A percentile compares a stretch with the other conserved stretches of the same genome.
Conservation (phyloP, 306 rosid genomes). For the Prunus mongolica region DNA sequence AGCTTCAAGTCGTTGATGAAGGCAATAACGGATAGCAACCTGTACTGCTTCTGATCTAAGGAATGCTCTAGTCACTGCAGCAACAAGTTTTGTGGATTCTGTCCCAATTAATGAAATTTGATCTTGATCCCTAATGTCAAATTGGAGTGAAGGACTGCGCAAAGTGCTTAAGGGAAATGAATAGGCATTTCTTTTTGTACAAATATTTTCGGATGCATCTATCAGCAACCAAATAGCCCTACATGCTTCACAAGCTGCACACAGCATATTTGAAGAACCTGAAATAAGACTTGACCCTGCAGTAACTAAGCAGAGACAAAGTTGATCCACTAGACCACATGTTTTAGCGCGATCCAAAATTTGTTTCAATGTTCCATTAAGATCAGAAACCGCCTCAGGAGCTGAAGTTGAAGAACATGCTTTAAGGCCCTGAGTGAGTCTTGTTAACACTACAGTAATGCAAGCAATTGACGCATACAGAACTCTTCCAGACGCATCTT, state of each 20-base stretch:
- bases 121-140: constrained; percentile 46
- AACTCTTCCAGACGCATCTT: constrained; percentile 72
- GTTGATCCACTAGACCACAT: constrained; percentile 71
- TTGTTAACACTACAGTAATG: constrained; percentile 66
- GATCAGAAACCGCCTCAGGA: constrained; percentile 35
- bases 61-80: constrained; percentile 67
- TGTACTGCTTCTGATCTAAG: constrained; percentile 75
- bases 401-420: constrained; percentile 42
- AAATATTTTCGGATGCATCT: constrained; percentile 61
- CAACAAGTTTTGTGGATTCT: constrained; percentile 64
- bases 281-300: constrained; percentile 83
- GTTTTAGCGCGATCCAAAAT: constrained; percentile 82
- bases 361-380: constrained; percentile 40
- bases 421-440: constrained; percentile 58
- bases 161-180: constrained; percentile 68
- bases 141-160: constrained; percentile 43
- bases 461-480: constrained; percentile 74
- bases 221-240: constrained; percentile 76
- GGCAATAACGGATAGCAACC: constrained; percentile 77
- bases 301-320: constrained; percentile 70
- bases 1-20: constrained; percentile 79
- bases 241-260: constrained; percentile 89
- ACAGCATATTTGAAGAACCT: constrained; percentile 77
- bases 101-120: constrained; percentile 41
- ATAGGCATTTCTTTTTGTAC: constrained; percentile 40